Evolutionary conservation across 108 stramenopile genomes (phyloP), one percentile per base, ranked within the genome.

Genomic region (Nannochloropsis salina): DNA sequence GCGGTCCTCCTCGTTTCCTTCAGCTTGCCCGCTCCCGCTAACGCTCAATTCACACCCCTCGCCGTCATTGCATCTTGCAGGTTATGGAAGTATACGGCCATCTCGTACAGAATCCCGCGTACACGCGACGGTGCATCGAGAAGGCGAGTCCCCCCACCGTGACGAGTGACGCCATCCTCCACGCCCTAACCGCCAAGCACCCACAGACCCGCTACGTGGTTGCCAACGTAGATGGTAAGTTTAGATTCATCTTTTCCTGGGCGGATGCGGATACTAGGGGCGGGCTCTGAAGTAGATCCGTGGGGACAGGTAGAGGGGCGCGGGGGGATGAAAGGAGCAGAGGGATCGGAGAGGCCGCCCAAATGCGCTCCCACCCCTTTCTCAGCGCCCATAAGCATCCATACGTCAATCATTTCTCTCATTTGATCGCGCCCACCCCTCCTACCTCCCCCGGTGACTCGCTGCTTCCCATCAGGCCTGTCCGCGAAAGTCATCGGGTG

Each of bases 131-230:
- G 61, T 74, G 61, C 61, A n/a, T 74, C 20, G 61, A 15, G 20
- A 82, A 82, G 82, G 82, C 82, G 20, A 82, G 82, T 9, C 82
- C 82, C 82, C 44, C 82, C 8, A 9, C 82, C 21, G 82, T 82
- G 44, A 82, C 82, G 42, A 44, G 44, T 21, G 82, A 82, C 44
- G 82, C 82, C 44, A 82, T 82, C 4, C 6, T 45, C 3, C 82
- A 82, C 9, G 82, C 82, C 18, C 42, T 82, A 0, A 44, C 82
- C 44, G 18, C 82, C 20, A 9, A 9, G 8, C 20, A 43, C 42
- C 82, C 82, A 44, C 82, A 82, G 44, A 82, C 82, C 44, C 42
- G 82, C 42, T 82, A 82, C 21, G 82, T 82, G 82, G 82, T 82
- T 15, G 82, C 82, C 44, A 82, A 82, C 21, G 82, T 82, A 43